These are phyloP conservation scores for Acanthamoeba castellanii DNA, from an alignment of 208 protist genomes.

Conservation along the genomic window DNA sequence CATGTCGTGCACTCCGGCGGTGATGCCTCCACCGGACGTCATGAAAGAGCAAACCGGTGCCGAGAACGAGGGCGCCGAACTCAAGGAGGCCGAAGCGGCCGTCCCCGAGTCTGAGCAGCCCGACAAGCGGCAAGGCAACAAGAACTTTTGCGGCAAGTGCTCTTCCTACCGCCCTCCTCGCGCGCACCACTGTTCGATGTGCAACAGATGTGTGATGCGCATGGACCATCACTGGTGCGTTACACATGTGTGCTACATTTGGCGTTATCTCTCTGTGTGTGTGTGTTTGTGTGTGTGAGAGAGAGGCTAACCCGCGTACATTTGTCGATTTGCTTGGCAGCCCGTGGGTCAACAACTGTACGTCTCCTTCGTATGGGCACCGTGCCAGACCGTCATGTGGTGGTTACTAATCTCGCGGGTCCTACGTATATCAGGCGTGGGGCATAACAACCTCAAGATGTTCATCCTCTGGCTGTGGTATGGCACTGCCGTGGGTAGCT, in stretches of 20 bases:
- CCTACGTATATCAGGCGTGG: background rate
- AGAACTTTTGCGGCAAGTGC: background rate
- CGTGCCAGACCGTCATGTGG: background rate
- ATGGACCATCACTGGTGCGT: background rate
- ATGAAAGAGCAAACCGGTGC: background rate
- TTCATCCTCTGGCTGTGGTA: conserved; percentile 19
- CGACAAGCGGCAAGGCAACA: background rate
- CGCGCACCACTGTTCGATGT: conserved; percentile 1
- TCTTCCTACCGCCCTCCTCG: background rate
- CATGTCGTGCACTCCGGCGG: background rate
- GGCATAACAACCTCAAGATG: conserved; percentile 8
- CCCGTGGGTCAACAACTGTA: conserved; percentile 35
- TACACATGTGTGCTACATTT: too few species aligned
- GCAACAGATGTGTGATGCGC: background rate
- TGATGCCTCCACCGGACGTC: background rate
- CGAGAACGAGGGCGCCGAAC: background rate
- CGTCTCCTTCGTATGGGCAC: background rate
- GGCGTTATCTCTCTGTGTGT: too few species aligned
- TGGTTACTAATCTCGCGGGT: background rate
- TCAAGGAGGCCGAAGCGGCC: background rate
- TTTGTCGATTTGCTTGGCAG: background rate
- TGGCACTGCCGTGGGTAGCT: background rate
- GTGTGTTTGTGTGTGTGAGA: too few species aligned
- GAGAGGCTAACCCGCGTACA: too few species aligned
- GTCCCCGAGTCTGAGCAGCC: background rate